A percentile compares a stretch with the other conserved stretches of the same genome.
Conservation (phyloP, 2,329 filamentous ascomycete genomes). For the Magnaporthiopsis poae region DNA sequence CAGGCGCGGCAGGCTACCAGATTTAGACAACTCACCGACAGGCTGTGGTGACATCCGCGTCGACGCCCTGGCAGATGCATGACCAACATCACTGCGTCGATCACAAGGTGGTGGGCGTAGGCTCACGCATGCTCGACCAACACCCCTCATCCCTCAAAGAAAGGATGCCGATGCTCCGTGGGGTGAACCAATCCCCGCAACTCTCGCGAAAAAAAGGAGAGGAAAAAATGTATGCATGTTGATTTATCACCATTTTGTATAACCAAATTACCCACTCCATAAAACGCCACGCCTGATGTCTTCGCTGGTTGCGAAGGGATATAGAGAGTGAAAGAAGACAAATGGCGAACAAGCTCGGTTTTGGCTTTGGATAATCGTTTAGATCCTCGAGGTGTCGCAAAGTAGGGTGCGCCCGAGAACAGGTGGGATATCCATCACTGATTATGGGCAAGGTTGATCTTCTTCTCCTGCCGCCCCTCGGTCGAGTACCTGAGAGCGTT, state of each 20-base stretch:
- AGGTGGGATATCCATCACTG: neutral
- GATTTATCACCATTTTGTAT: neutral
- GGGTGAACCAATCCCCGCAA: neutral
- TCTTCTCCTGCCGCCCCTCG: conserved; percentile 54
- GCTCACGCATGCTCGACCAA: no score
- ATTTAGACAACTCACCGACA: neutral
- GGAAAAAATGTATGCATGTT: neutral
- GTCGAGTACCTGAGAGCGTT: conserved; percentile 44
- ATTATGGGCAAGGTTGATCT: conserved; percentile 28
- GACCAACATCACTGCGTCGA: neutral
- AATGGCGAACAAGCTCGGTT: neutral
- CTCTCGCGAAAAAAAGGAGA: neutral
- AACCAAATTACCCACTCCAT: neutral
- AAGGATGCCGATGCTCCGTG: neutral
- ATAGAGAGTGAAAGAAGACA: neutral
- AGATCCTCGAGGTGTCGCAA: neutral
- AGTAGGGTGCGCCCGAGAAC: neutral
- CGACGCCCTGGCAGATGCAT: neutral
- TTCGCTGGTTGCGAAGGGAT: neutral
- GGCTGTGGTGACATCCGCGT: neutral
- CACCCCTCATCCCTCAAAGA: neutral
- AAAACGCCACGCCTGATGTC: neutral
- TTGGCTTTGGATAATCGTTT: neutral
- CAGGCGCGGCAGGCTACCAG: neutral
- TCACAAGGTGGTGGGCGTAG: no score